phyloP scores from a whole-genome alignment of 257 asterid genomes.

The Anisodus acutangulus region DNA sequence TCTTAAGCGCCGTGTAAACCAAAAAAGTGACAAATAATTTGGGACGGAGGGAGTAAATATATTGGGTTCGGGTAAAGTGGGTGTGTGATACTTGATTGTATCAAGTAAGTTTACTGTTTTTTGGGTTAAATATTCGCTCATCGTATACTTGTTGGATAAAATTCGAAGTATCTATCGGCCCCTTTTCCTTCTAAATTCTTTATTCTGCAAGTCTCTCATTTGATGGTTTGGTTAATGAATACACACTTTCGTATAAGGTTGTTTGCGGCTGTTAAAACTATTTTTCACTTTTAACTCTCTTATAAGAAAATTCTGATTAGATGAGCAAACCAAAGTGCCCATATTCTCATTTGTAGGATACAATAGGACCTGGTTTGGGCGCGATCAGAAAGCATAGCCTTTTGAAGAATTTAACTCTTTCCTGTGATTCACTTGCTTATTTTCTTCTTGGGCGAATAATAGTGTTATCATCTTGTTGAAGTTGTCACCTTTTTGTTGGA shows the following conservation, averaged over 20 bases:
- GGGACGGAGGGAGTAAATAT: neutral
- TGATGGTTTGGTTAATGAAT: slow-evolving; percentile 3
- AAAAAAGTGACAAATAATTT: no score
- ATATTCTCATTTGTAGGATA: neutral
- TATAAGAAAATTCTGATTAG: neutral
- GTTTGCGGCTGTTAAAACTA: neutral
- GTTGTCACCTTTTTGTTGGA: slow-evolving; percentile 3
- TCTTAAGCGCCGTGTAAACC: no score
- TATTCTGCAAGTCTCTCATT: neutral
- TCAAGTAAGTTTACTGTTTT: neutral
- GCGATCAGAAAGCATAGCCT: neutral
- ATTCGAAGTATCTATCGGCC: neutral
- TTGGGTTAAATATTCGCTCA: neutral
- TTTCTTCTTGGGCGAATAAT: neutral
- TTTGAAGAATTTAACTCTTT: neutral
- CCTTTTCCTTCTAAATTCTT: neutral
- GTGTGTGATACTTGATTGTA: neutral
- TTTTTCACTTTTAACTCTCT: no score
- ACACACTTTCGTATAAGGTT: neutral
- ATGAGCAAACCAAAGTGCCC: neutral
- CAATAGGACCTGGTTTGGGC: neutral
- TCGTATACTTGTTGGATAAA: neutral
- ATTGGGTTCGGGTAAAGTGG: neutral
- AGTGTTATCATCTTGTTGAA: neutral
- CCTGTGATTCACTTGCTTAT: neutral